Conservation (phyloP, 768 basidiomycete species). For the Pulveroboletus ravenelii region DNA sequence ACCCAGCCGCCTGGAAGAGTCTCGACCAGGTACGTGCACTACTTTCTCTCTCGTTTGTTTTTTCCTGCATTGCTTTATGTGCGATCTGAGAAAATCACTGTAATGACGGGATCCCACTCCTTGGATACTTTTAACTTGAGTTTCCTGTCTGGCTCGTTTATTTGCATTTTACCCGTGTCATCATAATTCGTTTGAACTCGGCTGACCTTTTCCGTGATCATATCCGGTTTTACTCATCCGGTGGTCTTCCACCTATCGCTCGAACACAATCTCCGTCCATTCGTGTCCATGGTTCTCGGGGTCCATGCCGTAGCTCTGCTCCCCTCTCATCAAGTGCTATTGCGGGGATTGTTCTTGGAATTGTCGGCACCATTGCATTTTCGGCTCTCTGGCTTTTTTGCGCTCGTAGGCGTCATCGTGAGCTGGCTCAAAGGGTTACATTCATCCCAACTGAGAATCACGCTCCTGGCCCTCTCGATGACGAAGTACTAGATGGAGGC, state of each 20-base stretch:
- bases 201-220: conserved; percentile 21
- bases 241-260: conserved; percentile 1
- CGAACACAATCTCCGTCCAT: conserved; percentile 3
- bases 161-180: conserved; percentile 15
- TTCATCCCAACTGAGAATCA: conserved; percentile 7
- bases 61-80: background rate
- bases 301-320: conserved; percentile 4
- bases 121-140: background rate
- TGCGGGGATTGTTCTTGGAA: conserved; percentile 22
- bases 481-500: conserved; percentile 17
- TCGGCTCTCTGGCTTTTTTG: conserved; percentile 29
- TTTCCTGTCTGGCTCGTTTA: conserved; percentile 1
- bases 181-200: conserved; percentile 11
- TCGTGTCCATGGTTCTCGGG: conserved; percentile 3
- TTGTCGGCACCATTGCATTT: conserved; percentile 25
- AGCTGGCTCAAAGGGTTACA: conserved; percentile 17
- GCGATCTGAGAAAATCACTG: conserved; percentile 9
- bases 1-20: conserved; percentile 10
- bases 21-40: conserved; percentile 13
- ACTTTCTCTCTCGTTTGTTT: background rate
- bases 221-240: conserved; percentile 10
- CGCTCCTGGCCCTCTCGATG: conserved; percentile 17
- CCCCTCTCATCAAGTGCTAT: conserved; percentile 23
- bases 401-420: conserved; percentile 28
- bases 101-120: conserved; percentile 6